A percentile compares a stretch with the other conserved stretches of the same genome.
Conservation (phyloP, 192 early-diverging fungal genomes). For the Geranomyces variabilis region DNA sequence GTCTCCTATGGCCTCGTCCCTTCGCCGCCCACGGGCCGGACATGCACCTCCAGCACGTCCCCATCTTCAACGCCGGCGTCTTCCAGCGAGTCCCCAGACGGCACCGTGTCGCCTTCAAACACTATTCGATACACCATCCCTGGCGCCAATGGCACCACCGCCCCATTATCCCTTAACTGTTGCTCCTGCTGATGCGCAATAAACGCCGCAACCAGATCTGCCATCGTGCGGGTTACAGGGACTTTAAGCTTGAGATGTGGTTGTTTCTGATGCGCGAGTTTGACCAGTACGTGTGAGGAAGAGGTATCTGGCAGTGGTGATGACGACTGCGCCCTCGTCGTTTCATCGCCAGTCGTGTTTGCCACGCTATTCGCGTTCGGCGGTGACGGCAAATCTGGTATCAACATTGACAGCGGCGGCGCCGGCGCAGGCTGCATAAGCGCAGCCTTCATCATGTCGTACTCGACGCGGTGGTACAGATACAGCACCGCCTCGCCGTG, state of each 20-base stretch:
- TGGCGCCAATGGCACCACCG: neutral
- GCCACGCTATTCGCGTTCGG: no score
- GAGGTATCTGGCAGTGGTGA: neutral
- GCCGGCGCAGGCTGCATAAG: neutral
- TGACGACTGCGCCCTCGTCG: neutral
- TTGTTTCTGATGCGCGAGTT: neutral
- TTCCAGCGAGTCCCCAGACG: neutral
- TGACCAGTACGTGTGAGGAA: neutral
- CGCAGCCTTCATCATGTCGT: neutral
- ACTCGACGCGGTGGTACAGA: neutral
- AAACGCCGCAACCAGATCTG: neutral
- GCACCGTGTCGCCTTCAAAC: slow-evolving; percentile 21
- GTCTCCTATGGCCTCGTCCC: no score
- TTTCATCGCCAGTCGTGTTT: neutral
- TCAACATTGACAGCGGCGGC: neutral
- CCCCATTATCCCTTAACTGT: neutral
- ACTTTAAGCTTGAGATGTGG: slow-evolving; percentile 3
- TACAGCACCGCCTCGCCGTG: neutral
- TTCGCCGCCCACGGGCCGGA: no score
- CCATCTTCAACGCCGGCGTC: slow-evolving; percentile 20
- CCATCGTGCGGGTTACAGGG: neutral
- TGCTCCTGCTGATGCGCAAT: neutral
- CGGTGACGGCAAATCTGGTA: no score
- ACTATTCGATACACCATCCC: neutral
- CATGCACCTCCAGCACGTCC: slow-evolving; percentile 25